These are phyloP conservation scores for Tuber aestivum DNA, from an alignment of 495 filamentous ascomycete genomes.

Conservation along the genomic window DNA sequence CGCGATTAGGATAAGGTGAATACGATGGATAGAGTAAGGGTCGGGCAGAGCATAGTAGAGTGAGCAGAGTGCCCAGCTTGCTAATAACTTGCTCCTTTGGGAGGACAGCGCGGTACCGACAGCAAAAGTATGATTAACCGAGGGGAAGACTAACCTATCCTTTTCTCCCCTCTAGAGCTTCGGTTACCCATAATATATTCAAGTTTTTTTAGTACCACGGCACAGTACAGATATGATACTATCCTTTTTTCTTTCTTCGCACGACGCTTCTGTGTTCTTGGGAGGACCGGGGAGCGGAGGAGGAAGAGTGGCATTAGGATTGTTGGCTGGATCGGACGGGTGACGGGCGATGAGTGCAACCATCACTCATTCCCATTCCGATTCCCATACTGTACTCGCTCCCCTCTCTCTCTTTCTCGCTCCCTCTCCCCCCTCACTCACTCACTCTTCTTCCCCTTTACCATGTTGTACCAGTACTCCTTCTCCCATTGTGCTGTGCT, in stretches of 20 bases:
- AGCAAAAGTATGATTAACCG: background rate
- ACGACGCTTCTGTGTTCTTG: background rate
- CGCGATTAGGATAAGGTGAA: background rate
- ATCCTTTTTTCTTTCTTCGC: background rate
- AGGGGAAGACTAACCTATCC: background rate
- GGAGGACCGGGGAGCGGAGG: background rate
- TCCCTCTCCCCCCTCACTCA: background rate
- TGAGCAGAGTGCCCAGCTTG: constrained; percentile 8
- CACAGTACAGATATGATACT: no score
- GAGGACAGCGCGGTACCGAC: background rate
- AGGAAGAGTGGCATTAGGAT: background rate
- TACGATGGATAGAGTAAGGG: constrained; percentile 1
- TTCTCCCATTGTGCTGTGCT: background rate
- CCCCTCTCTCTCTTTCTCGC: background rate
- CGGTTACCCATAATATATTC: background rate
- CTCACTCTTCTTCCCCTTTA: background rate
- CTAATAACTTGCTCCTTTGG: background rate
- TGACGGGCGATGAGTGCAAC: background rate
- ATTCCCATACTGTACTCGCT: background rate
- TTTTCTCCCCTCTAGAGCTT: background rate
- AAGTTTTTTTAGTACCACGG: background rate
- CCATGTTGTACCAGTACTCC: background rate
- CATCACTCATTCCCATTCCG: background rate
- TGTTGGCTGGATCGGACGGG: background rate
- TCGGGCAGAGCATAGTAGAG: background rate